Base-by-base conservation (phyloP, 768 basidiomycete genomes). In the Brasilioporus rufonigricans region DNA sequence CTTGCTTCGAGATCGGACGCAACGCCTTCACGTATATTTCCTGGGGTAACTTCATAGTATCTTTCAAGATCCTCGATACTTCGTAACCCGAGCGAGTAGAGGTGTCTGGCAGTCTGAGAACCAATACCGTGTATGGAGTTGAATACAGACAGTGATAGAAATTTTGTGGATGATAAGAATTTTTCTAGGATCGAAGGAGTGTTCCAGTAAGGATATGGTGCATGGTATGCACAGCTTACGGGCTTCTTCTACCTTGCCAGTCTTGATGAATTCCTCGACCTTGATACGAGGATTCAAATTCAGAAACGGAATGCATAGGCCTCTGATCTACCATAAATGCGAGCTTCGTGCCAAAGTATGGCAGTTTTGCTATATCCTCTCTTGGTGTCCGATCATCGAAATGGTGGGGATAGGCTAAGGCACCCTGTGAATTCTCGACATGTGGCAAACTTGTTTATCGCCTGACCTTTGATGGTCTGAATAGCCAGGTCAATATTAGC, bases 41-140 rank as follows among this genome's bases (percentile, higher is more conserved):
- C 82, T 7, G 63, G 50, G 7, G 29, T 27, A 36, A 71, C 64
- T 55, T 71, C 70, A 65, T 86, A 89, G 62, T 85, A 85, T 38
- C 77, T 73, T 56, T 86, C 82, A 44, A 95, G 77, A 64, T 91
- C 85, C 5, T 82, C 78, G 8, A 92, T 65, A 0, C 82, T 86
- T 32, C 89, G 82, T 41, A 91, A 68, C 2, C 87, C 86, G 40
- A 79, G 73, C 31, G 80, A 79, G 65, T 85, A 89, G 5, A 91
- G 75, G 36, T 77, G 73, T 7, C 83, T 79, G 7, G 91, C 88
- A 8, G 79, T 88, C n/a, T 73, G 68, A 0, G 90, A 76, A 8
- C 91, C 91, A 32, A 93, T 85, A 10, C 89, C 86, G 50, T 93
- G 84, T 52, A 93, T 71, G 6, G 80, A 75, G 14, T 79, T 73